phyloP scores from a whole-genome alignment of 2,329 filamentous ascomycete genomes.

The Clonostachys solani region DNA sequence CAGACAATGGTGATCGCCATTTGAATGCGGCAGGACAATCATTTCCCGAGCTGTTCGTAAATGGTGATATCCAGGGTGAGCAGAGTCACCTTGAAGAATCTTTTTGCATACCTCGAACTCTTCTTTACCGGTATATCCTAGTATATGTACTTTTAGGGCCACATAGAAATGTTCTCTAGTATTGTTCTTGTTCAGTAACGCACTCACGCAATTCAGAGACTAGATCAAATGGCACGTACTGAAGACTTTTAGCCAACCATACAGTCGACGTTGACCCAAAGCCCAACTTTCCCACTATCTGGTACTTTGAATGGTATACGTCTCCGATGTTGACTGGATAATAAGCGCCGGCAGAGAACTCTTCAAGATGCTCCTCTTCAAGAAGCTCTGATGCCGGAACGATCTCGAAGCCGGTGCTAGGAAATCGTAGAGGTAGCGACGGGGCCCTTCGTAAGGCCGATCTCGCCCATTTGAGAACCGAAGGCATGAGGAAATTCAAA shows the following conservation, averaged over 20 bases:
- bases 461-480: no score
- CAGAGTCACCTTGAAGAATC: constrained; percentile 10
- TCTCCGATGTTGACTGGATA: constrained; percentile 33
- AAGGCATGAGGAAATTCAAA: no score
- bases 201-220: no score
- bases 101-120: constrained; percentile 9
- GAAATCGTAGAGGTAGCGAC: constrained; percentile 2
- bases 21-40: constrained; percentile 14
- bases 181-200: no score
- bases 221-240: constrained; percentile 2
- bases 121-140: constrained; percentile 2
- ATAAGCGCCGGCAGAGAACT: constrained; percentile 3
- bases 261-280: constrained; percentile 35
- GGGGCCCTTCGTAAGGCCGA: no score
- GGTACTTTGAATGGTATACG: constrained; percentile 28
- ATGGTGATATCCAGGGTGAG: constrained; percentile 19
- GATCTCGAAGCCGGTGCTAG: constrained; percentile 5
- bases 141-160: constrained; percentile 11
- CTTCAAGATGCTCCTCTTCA: constrained; percentile 11
- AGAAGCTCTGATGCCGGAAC: constrained; percentile 2
- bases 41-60: constrained; percentile 20
- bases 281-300: constrained; percentile 32
- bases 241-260: constrained; percentile 25
- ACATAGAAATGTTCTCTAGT: not conserved
- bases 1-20: constrained; percentile 19